Percentiles rank a stretch among this genome's conserved stretches.
Conservation (phyloP, 169 alveolate species). For the Cryptosporidium felis region DNA sequence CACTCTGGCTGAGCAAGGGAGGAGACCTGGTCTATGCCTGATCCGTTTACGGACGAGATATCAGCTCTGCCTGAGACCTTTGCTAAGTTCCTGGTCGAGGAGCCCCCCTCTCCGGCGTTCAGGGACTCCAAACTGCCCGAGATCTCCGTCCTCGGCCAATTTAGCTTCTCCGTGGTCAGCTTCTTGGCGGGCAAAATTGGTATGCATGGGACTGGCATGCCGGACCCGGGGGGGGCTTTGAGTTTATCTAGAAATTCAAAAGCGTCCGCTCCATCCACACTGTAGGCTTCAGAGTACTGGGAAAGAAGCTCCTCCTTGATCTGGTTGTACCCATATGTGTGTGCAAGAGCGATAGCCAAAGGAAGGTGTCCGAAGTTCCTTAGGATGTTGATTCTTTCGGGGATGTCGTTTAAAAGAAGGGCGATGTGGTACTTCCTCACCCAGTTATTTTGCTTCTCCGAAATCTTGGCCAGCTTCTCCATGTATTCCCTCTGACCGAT, state of each 20-base stretch:
- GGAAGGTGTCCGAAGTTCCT: conserved; percentile 39
- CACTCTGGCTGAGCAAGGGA: conserved; percentile 24
- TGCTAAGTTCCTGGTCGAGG: too few species aligned
- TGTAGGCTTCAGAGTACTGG: conserved; percentile 37
- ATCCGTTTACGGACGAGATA: neutral
- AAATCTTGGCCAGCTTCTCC: conserved; percentile 43
- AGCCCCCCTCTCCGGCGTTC: too few species aligned
- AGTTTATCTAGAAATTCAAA: conserved; percentile 35
- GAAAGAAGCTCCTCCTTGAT: conserved; percentile 50
- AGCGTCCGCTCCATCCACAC: conserved; percentile 58
- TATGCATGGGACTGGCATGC: conserved; percentile 37
- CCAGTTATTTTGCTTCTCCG: conserved; percentile 65
- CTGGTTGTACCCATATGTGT: conserved; percentile 56
- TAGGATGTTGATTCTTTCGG: conserved; percentile 42
- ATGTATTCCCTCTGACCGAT: conserved; percentile 63
- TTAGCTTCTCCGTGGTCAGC: conserved; percentile 12
- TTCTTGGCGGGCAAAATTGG: conserved; percentile 46
- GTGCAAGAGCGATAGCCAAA: conserved; percentile 53
- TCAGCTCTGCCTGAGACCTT: neutral
- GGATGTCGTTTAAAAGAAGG: conserved; percentile 32
- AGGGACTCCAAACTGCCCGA: neutral
- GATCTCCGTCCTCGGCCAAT: conserved; percentile 42
- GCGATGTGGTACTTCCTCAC: conserved; percentile 50
- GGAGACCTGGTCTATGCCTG: neutral
- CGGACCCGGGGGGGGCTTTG: neutral